Conservation (phyloP, 2,329 filamentous ascomycete species). For the Botryotinia calthae region DNA sequence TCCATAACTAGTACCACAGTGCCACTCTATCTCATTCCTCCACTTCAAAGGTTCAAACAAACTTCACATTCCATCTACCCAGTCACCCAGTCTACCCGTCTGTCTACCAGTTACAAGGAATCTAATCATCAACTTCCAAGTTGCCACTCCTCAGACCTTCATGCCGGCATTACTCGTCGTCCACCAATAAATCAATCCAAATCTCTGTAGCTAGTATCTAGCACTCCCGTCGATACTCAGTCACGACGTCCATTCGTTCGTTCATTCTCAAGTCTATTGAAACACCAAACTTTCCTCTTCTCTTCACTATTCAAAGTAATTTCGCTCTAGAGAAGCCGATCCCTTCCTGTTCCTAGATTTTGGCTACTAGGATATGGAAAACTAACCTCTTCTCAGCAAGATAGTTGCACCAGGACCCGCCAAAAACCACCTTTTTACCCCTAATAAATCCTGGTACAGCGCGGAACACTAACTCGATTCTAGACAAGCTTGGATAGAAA, state of each 20-base stretch:
- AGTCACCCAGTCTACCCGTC: neutral
- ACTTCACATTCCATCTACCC: neutral
- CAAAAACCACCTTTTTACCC: neutral
- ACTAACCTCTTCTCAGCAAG: neutral
- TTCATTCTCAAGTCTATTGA: neutral
- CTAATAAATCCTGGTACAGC: neutral
- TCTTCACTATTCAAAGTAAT: neutral
- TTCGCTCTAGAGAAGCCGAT: neutral
- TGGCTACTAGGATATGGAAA: neutral
- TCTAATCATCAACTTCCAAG: neutral
- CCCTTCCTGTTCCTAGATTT: constrained; percentile 13
- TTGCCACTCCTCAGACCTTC: neutral
- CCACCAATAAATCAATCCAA: neutral
- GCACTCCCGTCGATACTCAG: neutral
- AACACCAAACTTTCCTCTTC: neutral
- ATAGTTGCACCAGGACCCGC: neutral
- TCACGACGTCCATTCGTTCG: neutral
- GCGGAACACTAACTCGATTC: neutral
- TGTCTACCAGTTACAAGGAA: neutral
- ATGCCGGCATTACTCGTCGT: neutral
- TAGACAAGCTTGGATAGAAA: neutral
- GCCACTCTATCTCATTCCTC: neutral
- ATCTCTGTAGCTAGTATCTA: neutral
- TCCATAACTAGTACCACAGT: neutral
- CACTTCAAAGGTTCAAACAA: neutral